Base-by-base conservation (phyloP, 257 asterid genomes). In the Capsicum rhomboideum region DNA sequence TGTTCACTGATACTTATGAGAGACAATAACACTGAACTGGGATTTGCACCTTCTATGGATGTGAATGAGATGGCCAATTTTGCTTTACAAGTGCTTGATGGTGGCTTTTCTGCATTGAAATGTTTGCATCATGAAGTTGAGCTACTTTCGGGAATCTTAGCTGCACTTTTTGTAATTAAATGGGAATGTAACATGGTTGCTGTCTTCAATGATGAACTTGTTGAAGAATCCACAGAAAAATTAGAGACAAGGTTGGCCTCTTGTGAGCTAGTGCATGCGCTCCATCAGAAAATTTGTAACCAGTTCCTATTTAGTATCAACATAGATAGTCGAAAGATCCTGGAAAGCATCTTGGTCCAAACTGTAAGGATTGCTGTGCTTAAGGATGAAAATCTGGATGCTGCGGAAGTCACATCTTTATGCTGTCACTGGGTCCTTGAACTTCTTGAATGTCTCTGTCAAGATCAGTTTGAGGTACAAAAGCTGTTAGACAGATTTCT, bases 391-490 rank as follows among this genome's bases (percentile, higher is more conserved):
- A 82, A 77, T 83, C 82, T 88, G 87, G 91, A 89, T 84, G 79
- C 90, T 21, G 93, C 89, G 21, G 84, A 84, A 87, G 89, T 93
- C 83, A 83, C 91, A 88, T 90, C 95, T 52, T 88, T 90, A 40
- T 93, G 95, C 93, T 93, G 95, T 91, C 92, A 80, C 42, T 93
- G 97, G 97, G 84, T 89, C 86, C 88, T 89, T 66, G 93, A 90
- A 81, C 89, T 93, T 83, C 86, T 93, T 91, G 92, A 90, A 75
- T 17, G 80, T 86, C 85, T 93, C 84, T 93, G 96, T 85, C 82
- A 82, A 61, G 92, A 97, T 87, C 91, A 95, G 86, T 82, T 88
- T 83, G 98, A 93, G 92, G 92, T 91, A 87, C 99, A 95, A 84
- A 88, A 89, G 86, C 88, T 97, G 85, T 89, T 97, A 87, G 97